Evolutionary conservation across 768 basidiomycete species (phyloP), one percentile per base, ranked within the genome.

Genomic region (Pleurotus citrinopileatus): DNA sequence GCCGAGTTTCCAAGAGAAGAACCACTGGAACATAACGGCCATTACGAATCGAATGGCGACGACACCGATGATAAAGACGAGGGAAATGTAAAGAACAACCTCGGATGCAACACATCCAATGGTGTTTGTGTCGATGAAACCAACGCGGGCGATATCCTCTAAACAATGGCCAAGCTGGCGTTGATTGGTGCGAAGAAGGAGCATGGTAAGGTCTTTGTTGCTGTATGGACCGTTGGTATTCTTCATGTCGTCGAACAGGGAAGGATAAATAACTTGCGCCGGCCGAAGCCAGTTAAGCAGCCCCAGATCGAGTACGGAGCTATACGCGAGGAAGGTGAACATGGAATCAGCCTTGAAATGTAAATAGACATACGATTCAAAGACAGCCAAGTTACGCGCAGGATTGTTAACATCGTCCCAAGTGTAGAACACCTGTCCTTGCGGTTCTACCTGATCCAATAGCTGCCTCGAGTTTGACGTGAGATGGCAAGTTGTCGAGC

Each of bases 1-100:
- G 44, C 97, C 97, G 37, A 99, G 78, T 63, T 85, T 85, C 87
- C 91, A 94, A n/a, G 90, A 93, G 68, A 91, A 89, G 81, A 98
- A 98, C 97, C 97, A 99, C 22, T 90, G 81, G 71, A 98, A 99
- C 67, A 96, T 78, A 65, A 97, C 91, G 43, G 97, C 97, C 94
- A 98, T 96, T 61, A 81, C 75, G 73, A 98, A 99, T 29, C 94
- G 91, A 67, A 97, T 94, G 52, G 83, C 79, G 59, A 98, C 96
- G 57, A 98, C 96, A 56, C 96, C 96, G 58, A 96, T 87, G 67
- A 99, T 98, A 81, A 98, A 97, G 60, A 94, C 81, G 62, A 98
- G 86, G 43, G 96, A 98, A 54, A 96, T 78, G 68, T 94, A 96
- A 55, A 98, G 88, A 32, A 98, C 94, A 59, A 99, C 89, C 55